Evolutionary conservation across 2,329 filamentous ascomycete species (phyloP).

Genomic region (Trichoderma oligosporum): DNA sequence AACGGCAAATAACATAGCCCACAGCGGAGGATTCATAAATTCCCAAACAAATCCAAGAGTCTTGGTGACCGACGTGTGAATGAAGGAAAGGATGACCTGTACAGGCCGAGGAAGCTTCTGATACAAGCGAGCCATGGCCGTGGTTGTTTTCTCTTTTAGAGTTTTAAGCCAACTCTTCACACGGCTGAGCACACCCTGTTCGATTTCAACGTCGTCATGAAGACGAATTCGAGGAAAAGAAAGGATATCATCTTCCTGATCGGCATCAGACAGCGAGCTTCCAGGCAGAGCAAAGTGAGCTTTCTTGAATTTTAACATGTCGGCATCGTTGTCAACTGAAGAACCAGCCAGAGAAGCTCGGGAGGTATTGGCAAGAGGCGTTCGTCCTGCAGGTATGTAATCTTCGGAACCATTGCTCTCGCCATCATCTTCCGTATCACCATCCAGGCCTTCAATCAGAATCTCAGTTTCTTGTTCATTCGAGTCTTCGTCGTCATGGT

Average conservation of each 20-base stretch:
- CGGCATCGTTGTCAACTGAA: conserved; percentile 43
- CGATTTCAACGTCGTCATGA: conserved; percentile 39
- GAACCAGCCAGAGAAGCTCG: conserved; percentile 46
- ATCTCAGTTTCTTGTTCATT: conserved; percentile 43
- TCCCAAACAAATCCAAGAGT: conserved; percentile 70
- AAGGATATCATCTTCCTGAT: conserved; percentile 50
- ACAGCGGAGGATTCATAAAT: conserved; percentile 97
- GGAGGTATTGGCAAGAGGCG: conserved; percentile 50
- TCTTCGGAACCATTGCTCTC: conserved; percentile 40
- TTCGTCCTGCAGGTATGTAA: conserved; percentile 55
- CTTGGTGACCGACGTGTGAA: conserved; percentile 38
- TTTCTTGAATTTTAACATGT: conserved; percentile 28
- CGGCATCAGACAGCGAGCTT: conserved; percentile 24
- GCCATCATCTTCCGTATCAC: conserved; percentile 38
- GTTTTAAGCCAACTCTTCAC: conserved; percentile 31
- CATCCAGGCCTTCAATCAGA: conserved; percentile 40
- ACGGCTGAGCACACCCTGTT: conserved; percentile 32
- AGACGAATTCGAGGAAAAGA: conserved; percentile 58
- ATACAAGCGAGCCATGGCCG: conserved; percentile 30
- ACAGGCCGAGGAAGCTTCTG: conserved; percentile 41
- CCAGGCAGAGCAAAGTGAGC: conserved; percentile 24
- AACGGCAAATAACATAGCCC: conserved; percentile 93
- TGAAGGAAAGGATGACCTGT: conserved; percentile 34
- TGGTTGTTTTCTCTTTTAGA: conserved; percentile 25
- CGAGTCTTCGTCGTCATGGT: conserved; percentile 39